Conservation (phyloP, 495 filamentous ascomycete species). For the Rusavskia elegans region DNA sequence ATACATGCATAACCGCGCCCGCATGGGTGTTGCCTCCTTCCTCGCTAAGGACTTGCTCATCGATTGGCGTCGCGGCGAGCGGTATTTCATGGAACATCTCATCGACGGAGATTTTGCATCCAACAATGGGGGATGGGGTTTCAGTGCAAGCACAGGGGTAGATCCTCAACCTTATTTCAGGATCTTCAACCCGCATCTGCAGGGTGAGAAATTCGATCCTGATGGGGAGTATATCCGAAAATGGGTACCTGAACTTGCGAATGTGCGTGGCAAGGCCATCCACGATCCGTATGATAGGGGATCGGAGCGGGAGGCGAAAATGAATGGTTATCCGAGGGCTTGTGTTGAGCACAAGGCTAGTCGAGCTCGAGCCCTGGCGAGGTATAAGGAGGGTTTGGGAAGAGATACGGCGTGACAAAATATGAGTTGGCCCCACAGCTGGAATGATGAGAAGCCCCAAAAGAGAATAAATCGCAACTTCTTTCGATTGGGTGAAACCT, state of each 20-base stretch:
- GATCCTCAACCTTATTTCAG: slow-evolving; percentile 89
- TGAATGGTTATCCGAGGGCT: slow-evolving; percentile 54
- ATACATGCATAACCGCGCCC: slow-evolving; percentile 82
- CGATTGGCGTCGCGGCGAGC: slow-evolving; percentile 84
- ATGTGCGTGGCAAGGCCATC: slow-evolving; percentile 45
- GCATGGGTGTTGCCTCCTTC: slow-evolving; percentile 82
- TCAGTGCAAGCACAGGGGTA: slow-evolving; percentile 61
- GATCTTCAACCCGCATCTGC: slow-evolving; percentile 76
- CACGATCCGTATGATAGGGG: slow-evolving; percentile 68
- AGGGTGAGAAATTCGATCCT: slow-evolving; percentile 65
- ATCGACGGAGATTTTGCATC: slow-evolving; percentile 87
- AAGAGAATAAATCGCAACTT: too few species aligned
- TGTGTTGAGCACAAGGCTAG: slow-evolving; percentile 59
- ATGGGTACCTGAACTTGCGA: slow-evolving; percentile 48
- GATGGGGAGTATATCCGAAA: slow-evolving; percentile 40
- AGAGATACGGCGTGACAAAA: slow-evolving; percentile 25
- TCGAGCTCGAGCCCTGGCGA: slow-evolving; percentile 47
- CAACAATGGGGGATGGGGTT: slow-evolving; percentile 91
- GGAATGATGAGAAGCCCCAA: too few species aligned
- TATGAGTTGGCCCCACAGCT: not conserved
- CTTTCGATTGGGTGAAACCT: too few species aligned
- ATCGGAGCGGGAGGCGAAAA: slow-evolving; percentile 37
- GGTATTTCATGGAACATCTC: slow-evolving; percentile 75
- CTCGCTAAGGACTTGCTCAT: slow-evolving; percentile 73
- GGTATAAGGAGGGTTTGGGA: slow-evolving; percentile 56